Percentiles rank a stretch among this genome's conserved stretches.
Conservation (phyloP, 495 filamentous ascomycete genomes). For the Penicillium macrosclerotiorum region DNA sequence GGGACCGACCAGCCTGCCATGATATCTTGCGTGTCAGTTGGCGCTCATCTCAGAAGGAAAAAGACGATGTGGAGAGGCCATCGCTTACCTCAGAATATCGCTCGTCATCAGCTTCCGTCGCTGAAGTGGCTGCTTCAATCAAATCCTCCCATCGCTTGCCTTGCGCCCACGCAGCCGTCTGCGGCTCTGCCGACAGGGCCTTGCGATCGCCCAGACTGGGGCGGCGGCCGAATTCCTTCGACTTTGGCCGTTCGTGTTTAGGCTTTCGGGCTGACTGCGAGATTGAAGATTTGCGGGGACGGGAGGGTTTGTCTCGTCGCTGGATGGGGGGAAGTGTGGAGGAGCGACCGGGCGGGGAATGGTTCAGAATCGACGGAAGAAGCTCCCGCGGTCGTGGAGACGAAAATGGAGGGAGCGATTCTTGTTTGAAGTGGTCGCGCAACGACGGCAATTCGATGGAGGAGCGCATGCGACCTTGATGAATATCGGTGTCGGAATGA, state of each 20-base stretch:
- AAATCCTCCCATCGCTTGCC: slow-evolving; percentile 93
- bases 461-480: slow-evolving; percentile 53
- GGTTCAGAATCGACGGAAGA: slow-evolving; percentile 75
- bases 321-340: slow-evolving; percentile 83
- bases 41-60: neutral
- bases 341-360: slow-evolving; percentile 81
- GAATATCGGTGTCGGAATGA: slow-evolving; percentile 68
- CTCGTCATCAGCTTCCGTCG: slow-evolving; percentile 84
- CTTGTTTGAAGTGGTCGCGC: slow-evolving; percentile 69
- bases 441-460: slow-evolving; percentile 75
- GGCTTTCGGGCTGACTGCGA: slow-evolving; percentile 67
- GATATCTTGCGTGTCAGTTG: slow-evolving; percentile 7
- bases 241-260: slow-evolving; percentile 75
- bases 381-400: slow-evolving; percentile 64
- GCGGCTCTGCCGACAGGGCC: slow-evolving; percentile 79
- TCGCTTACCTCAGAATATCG: slow-evolving; percentile 62
- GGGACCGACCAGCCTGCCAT: slow-evolving; percentile 61
- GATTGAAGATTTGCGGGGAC: slow-evolving; percentile 82
- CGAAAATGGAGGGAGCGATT: slow-evolving; percentile 62
- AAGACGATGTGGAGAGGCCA: no score
- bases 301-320: slow-evolving; percentile 58
- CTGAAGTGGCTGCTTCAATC: slow-evolving; percentile 86
- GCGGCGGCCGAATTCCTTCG: slow-evolving; percentile 63
- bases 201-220: slow-evolving; percentile 75
- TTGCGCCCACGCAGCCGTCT: slow-evolving; percentile 63